These are phyloP conservation scores for Viola odorata DNA, from an alignment of 345 rosid genomes.

Conservation along the genomic window DNA sequence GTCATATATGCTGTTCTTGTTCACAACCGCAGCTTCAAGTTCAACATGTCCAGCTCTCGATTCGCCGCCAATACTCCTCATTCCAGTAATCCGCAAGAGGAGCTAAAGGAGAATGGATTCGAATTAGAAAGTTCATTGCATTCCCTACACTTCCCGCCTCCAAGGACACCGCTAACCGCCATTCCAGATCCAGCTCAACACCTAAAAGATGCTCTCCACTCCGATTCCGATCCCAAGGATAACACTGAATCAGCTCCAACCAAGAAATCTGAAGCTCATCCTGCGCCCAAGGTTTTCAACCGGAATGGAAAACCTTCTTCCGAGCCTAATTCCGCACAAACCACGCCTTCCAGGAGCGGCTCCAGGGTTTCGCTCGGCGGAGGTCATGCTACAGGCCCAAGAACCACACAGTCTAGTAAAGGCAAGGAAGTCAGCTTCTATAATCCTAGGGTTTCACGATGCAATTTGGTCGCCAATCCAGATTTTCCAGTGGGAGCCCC, in stretches of 20 bases:
- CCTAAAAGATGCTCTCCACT: conserved; percentile 25
- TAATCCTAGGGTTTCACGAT: conserved; percentile 45
- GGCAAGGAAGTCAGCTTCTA: conserved; percentile 43
- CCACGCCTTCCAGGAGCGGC: conserved; percentile 59
- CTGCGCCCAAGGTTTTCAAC: conserved; percentile 37
- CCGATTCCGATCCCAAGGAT: conserved; percentile 31
- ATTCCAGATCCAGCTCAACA: conserved; percentile 74
- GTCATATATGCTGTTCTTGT: no score
- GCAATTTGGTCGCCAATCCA: conserved; percentile 34
- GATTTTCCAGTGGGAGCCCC: conserved; percentile 39
- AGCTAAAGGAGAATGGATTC: conserved; percentile 62
- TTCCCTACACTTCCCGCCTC: conserved; percentile 49
- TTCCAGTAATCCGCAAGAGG: conserved; percentile 19
- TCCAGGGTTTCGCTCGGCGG: conserved; percentile 55
- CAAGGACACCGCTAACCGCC: conserved; percentile 63
- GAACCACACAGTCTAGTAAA: conserved; percentile 28
- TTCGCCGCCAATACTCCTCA: conserved; percentile 17
- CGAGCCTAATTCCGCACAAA: conserved; percentile 69
- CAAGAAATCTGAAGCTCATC: conserved; percentile 20
- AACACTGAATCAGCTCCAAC: conserved; percentile 26
- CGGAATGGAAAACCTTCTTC: conserved; percentile 46
- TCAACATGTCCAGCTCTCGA: conserved; percentile 35
- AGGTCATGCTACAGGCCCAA: conserved; percentile 25
- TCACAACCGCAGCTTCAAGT: conserved; percentile 10
- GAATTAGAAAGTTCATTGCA: conserved; percentile 37